These are phyloP conservation scores for Alternaria ethzedia DNA, from an alignment of 2,329 filamentous ascomycete genomes.

Conservation along the genomic window DNA sequence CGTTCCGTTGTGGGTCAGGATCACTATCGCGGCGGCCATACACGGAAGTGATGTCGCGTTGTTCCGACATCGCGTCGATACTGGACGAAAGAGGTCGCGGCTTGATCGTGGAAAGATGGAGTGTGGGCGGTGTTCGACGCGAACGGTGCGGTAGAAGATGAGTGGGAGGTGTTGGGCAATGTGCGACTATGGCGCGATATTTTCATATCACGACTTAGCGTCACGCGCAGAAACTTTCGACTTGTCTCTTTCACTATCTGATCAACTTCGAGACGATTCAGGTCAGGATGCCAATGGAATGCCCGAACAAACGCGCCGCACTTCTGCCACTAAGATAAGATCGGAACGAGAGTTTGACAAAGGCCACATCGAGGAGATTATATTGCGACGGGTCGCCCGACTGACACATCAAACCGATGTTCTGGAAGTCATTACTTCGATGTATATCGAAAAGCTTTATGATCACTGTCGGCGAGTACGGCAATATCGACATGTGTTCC, in stretches of 20 bases:
- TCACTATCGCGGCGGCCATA: neutral
- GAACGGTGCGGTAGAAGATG: neutral
- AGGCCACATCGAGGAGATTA: neutral
- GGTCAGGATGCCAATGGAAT: rapidly evolving
- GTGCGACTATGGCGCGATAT: neutral
- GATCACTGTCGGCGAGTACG: neutral
- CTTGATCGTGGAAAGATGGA: neutral
- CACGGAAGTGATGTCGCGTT: neutral
- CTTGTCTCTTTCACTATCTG: neutral
- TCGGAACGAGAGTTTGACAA: neutral
- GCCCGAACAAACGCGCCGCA: neutral
- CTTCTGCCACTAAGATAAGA: neutral
- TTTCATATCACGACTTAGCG: neutral
- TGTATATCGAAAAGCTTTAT: neutral
- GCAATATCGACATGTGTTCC: neutral
- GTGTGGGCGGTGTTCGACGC: neutral
- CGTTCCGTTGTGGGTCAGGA: neutral
- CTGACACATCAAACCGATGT: neutral
- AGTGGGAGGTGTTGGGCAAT: neutral
- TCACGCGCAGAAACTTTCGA: neutral
- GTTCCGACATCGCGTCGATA: neutral
- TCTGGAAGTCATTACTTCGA: neutral
- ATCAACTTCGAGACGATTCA: neutral
- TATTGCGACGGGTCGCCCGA: neutral
- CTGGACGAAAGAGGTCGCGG: neutral